phyloP scores from a whole-genome alignment of 305 asterid genomes.

The Solanum hybrid region DNA sequence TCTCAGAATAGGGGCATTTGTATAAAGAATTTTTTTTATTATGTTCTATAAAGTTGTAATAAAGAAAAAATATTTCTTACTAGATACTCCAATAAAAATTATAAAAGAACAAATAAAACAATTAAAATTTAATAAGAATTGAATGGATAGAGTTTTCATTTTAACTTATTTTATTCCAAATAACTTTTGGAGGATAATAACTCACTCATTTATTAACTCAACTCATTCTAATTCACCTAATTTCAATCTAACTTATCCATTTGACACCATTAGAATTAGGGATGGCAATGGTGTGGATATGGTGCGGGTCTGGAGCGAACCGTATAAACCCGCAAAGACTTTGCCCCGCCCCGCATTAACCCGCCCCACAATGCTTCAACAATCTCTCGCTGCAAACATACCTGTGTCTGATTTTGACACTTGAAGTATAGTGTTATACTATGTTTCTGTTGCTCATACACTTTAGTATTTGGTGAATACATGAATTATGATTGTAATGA shows the following conservation, averaged over 20 bases:
- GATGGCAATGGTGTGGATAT: not conserved
- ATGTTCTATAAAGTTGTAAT: not conserved
- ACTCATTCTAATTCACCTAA: not conserved
- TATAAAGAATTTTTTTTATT: not conserved
- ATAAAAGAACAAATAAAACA: not conserved
- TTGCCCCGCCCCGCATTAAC: not conserved
- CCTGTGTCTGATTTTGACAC: not conserved
- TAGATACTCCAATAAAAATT: not conserved
- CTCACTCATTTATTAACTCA: not conserved
- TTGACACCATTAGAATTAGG: not conserved
- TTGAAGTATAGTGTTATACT: not conserved
- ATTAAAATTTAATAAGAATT: not conserved
- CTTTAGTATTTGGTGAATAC: too few relatives aligned
- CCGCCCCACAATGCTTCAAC: not conserved
- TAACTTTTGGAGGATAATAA: not conserved
- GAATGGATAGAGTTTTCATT: not conserved
- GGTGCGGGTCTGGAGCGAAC: not conserved
- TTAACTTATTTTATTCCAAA: not conserved
- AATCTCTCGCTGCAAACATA: not conserved
- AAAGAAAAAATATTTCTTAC: not conserved
- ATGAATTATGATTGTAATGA: not conserved
- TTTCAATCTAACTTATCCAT: not conserved
- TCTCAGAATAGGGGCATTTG: not conserved
- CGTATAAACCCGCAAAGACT: not conserved
- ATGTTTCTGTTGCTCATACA: not conserved